Percentiles rank a stretch among this genome's conserved stretches.
phyloP scores from a whole-genome alignment of 2,329 filamentous ascomycete species.

The Arthrobotrys entomopaga region DNA sequence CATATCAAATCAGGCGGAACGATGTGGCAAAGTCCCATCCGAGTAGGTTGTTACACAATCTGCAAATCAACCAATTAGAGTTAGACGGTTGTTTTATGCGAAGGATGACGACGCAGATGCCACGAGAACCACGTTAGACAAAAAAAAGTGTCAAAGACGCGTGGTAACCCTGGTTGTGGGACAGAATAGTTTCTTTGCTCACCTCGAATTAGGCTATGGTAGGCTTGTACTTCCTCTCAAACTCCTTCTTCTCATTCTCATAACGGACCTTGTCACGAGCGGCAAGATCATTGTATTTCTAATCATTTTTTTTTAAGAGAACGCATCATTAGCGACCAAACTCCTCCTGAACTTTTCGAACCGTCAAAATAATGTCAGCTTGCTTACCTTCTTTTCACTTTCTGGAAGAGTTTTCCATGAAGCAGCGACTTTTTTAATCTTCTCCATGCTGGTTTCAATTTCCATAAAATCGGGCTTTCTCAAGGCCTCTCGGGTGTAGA shows the following conservation, averaged over 20 bases:
- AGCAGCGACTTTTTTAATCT: conserved; percentile 9
- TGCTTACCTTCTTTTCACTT: conserved; percentile 42
- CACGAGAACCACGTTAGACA: conserved; percentile 2
- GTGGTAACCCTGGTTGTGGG: conserved; percentile 2
- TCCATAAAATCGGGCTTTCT: neutral
- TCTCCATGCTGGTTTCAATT: neutral
- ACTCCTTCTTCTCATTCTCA: conserved; percentile 33
- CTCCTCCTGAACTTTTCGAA: neutral
- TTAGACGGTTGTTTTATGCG: conserved; percentile 33
- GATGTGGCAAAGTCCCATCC: neutral
- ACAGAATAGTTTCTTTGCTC: conserved; percentile 1
- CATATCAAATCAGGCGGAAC: conserved; percentile 44
- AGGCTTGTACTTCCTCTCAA: conserved; percentile 42
- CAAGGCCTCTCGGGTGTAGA: conserved; percentile 22
- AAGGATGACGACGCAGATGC: conserved; percentile 3
- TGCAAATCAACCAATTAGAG: conserved; percentile 19
- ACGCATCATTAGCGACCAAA: neutral
- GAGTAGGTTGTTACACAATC: conserved; percentile 32
- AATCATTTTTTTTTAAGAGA: neutral
- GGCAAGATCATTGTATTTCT: conserved; percentile 46
- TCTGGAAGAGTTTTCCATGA: conserved; percentile 7
- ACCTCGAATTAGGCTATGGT: conserved; percentile 12
- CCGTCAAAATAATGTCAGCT: neutral
- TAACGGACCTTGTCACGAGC: conserved; percentile 27
- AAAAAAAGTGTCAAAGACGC: neutral